Evolutionary conservation across 768 basidiomycete species (phyloP).

Genomic region (Collybia sp.): DNA sequence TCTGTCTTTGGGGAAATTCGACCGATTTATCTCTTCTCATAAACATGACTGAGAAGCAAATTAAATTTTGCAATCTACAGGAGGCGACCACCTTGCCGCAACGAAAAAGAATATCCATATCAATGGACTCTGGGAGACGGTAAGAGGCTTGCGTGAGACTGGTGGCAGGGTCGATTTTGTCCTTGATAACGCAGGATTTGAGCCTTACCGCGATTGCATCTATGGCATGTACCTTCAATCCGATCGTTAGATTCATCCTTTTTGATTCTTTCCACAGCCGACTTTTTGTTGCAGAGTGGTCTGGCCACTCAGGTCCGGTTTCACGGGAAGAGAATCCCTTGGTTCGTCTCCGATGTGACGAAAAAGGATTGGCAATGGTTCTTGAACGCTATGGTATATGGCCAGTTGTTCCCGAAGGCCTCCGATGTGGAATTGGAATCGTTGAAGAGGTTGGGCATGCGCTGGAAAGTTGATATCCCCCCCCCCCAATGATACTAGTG

Average conservation of each 20-base stretch:
- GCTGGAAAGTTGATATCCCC: conserved; percentile 73
- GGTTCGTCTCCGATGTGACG: conserved; percentile 94
- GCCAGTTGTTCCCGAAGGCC: conserved; percentile 86
- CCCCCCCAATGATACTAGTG: background rate
- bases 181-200: conserved; percentile 86
- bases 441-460: conserved; percentile 67
- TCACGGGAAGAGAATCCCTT: conserved; percentile 94
- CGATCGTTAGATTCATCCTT: background rate
- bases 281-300: conserved; percentile 90
- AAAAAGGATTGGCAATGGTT: conserved; percentile 95
- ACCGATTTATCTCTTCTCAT: conserved; percentile 93
- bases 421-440: conserved; percentile 78
- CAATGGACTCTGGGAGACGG: conserved; percentile 63
- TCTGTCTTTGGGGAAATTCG: conserved; percentile 96
- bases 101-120: conserved; percentile 95
- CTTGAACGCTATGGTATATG: conserved; percentile 82
- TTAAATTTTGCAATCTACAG: conserved; percentile 94
- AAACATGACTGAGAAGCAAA: conserved; percentile 98
- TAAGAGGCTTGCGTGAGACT: conserved; percentile 64
- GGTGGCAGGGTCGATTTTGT: conserved; percentile 78
- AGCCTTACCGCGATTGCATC: conserved; percentile 83
- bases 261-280: conserved; percentile 46
- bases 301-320: conserved; percentile 82
- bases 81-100: conserved; percentile 90
- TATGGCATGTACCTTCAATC: conserved; percentile 51